Percentiles rank a stretch among this genome's conserved stretches.
Evolutionary conservation across 2,329 filamentous ascomycete genomes (phyloP).

Genomic region (Penicillium sp.): DNA sequence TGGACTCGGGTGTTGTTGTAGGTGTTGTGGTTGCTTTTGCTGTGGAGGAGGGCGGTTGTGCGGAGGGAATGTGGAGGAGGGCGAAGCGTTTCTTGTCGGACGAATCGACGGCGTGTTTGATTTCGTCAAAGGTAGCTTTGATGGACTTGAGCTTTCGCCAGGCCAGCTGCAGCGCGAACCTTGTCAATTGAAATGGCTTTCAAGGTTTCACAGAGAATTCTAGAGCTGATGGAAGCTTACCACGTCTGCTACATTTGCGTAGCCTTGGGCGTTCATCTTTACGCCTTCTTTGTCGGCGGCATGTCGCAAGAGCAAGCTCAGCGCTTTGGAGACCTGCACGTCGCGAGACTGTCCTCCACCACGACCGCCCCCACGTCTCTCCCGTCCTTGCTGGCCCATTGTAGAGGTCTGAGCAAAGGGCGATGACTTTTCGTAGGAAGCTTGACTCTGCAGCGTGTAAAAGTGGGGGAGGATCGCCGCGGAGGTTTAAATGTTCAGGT

Average conservation of each 20-base stretch:
- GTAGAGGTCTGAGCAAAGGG: background rate
- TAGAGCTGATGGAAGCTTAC: slow-evolving; percentile 40
- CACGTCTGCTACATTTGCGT: slow-evolving; percentile 61
- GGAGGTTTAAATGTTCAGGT: slow-evolving; percentile 15
- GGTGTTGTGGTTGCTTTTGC: slow-evolving; percentile 19
- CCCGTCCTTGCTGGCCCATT: slow-evolving; percentile 12
- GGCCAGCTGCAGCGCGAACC: slow-evolving; percentile 48
- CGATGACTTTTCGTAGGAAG: background rate
- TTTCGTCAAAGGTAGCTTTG: slow-evolving; percentile 72
- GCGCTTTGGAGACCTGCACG: slow-evolving; percentile 44
- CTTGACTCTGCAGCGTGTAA: background rate
- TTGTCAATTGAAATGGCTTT: background rate
- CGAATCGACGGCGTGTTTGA: slow-evolving; percentile 67
- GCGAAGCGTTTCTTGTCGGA: slow-evolving; percentile 93
- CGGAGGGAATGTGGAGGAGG: slow-evolving; percentile 60
- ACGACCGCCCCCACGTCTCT: slow-evolving; percentile 9
- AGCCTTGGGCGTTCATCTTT: slow-evolving; percentile 60
- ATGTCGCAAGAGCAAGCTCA: slow-evolving; percentile 59
- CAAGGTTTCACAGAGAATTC: background rate
- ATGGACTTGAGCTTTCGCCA: slow-evolving; percentile 67
- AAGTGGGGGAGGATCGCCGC: slow-evolving; percentile 3
- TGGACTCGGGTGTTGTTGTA: slow-evolving; percentile 24
- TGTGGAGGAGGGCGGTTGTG: slow-evolving; percentile 24
- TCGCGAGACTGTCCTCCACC: slow-evolving; percentile 31
- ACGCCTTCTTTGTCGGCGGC: slow-evolving; percentile 63